phyloP scores from a whole-genome alignment of 768 basidiomycete genomes.

The Boletus subcaerulescens region DNA sequence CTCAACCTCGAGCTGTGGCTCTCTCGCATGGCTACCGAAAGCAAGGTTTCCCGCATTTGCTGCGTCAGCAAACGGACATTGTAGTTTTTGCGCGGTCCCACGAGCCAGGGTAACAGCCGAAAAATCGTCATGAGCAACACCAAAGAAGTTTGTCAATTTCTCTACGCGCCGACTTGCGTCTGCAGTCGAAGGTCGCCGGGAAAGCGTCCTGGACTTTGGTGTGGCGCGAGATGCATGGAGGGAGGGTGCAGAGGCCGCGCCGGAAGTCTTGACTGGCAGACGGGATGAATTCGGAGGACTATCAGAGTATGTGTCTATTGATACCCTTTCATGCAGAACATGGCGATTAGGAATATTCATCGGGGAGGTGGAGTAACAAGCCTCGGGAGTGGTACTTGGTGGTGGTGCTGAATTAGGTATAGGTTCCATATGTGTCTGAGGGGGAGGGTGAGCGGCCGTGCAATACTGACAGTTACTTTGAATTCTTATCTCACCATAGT shows the following conservation, averaged over 20 bases:
- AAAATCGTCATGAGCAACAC: constrained; percentile 8
- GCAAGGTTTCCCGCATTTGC: constrained; percentile 2
- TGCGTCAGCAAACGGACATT: background rate
- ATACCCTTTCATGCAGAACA: background rate
- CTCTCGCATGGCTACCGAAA: background rate
- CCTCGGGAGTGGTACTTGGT: background rate
- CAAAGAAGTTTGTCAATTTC: constrained; percentile 17
- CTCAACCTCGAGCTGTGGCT: constrained; percentile 30
- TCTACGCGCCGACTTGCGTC: constrained; percentile 10
- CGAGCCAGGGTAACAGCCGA: background rate
- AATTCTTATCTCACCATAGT: constrained; percentile 4
- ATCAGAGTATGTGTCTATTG: background rate
- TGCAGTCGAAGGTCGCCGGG: constrained; percentile 2
- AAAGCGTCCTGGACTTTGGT: background rate
- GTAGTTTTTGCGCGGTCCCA: background rate
- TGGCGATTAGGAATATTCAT: background rate
- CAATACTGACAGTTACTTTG: background rate
- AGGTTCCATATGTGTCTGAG: background rate
- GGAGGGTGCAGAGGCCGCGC: background rate
- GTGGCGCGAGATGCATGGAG: background rate
- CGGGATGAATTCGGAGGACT: background rate
- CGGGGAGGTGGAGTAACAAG: background rate
- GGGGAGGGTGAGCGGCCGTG: background rate
- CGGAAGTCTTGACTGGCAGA: background rate
- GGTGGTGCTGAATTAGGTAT: background rate